Evolutionary conservation across 2,329 filamentous ascomycete genomes (phyloP).

Genomic region (Fusarium floridanum): DNA sequence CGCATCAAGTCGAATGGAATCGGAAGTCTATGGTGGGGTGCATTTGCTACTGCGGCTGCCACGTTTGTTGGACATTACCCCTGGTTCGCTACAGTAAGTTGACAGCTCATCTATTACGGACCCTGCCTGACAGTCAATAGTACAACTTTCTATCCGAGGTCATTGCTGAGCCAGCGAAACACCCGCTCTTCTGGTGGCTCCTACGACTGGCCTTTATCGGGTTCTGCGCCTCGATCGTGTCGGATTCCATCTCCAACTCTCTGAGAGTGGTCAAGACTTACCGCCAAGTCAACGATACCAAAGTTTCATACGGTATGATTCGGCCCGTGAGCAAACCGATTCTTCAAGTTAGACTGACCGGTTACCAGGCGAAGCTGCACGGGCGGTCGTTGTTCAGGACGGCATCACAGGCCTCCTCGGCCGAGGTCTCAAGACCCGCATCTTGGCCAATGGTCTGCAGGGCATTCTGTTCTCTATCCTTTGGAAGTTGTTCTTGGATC

Average conservation of each 20-base stretch:
- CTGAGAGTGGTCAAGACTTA: conserved; percentile 63
- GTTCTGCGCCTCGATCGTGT: conserved; percentile 60
- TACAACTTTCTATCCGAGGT: conserved; percentile 59
- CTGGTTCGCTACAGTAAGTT: conserved; percentile 61
- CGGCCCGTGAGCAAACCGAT: neutral
- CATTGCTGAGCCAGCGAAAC: conserved; percentile 56
- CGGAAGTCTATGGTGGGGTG: conserved; percentile 64
- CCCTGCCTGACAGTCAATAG: conserved; percentile 38
- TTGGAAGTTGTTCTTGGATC: conserved; percentile 62
- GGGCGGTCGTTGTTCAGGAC: conserved; percentile 55
- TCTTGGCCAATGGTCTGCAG: conserved; percentile 62
- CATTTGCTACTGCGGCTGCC: conserved; percentile 61
- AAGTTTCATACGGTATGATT: conserved; percentile 59
- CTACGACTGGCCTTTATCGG: conserved; percentile 54
- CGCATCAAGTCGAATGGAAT: conserved; percentile 59
- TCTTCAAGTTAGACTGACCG: neutral
- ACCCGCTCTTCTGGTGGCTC: conserved; percentile 57
- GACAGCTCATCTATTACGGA: accelerated
- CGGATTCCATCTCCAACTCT: conserved; percentile 62
- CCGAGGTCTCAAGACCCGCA: conserved; percentile 61
- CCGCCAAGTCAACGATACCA: conserved; percentile 62
- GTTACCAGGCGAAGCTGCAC: conserved; percentile 56
- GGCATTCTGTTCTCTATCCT: conserved; percentile 62
- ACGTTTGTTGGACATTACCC: conserved; percentile 64
- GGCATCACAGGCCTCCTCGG: conserved; percentile 59